Conservation (phyloP, 768 basidiomycete species). For the Asterophora parasitica region DNA sequence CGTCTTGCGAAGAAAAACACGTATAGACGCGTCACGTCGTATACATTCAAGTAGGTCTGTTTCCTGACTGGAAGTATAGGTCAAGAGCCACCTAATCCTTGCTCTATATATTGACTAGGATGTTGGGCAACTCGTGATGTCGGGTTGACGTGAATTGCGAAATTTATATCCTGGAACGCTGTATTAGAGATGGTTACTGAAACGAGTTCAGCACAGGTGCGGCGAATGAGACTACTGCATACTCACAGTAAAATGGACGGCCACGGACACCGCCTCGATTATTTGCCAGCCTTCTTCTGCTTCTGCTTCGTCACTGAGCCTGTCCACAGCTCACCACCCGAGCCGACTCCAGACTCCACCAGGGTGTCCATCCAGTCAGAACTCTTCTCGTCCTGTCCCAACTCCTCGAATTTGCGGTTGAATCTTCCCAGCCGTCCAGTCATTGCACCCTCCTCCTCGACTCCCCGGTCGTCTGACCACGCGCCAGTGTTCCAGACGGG, state of each 20-base stretch:
- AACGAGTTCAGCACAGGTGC: not conserved
- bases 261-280: not conserved
- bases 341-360: slow-evolving; percentile 10
- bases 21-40: too few species aligned
- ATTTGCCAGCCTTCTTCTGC: slow-evolving; percentile 12
- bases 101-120: too few species aligned
- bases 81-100: too few species aligned
- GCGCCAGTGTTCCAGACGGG: slow-evolving; percentile 77
- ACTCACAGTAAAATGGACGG: not conserved
- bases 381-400: slow-evolving; percentile 30
- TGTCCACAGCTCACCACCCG: slow-evolving; percentile 10
- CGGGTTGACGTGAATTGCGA: too few species aligned
- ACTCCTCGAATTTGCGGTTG: slow-evolving; percentile 62
- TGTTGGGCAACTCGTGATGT: too few species aligned
- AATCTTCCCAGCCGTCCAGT: slow-evolving; percentile 81
- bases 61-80: too few species aligned
- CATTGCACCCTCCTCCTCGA: slow-evolving; percentile 67
- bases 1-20: too few species aligned
- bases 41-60: too few species aligned
- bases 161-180: not conserved
- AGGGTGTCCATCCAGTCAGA: slow-evolving; percentile 32
- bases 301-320: slow-evolving; percentile 8
- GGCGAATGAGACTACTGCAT: not conserved
- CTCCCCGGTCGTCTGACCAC: slow-evolving; percentile 42
- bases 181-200: not conserved